Evolutionary conservation across 441 rosid genomes (phyloP), one percentile per base, ranked within the genome.

Genomic region (Syzygium syzygioides): DNA sequence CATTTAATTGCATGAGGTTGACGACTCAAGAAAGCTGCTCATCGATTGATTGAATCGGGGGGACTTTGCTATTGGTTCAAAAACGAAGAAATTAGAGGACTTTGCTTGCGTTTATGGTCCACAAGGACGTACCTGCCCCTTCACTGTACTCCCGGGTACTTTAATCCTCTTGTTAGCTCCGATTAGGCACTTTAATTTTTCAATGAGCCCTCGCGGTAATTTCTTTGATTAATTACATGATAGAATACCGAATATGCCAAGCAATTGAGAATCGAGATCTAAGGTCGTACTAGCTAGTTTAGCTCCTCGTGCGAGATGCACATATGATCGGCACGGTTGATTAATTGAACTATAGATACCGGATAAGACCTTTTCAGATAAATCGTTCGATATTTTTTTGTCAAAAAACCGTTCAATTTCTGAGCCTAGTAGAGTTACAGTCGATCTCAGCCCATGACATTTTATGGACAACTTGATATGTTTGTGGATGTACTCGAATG

Each of bases 381-480:
- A 68, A 68, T 32, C 0, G 4, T 7, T 64, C 12, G 30, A 60
- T 14, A 2, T 18, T 2, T 18, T 30, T 30, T 34, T 9, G 12
- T 30, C 7, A 34, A 18, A 34, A 66, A 30, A 2, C 34, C 10
- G 79, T 32, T 32, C 45, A 68, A 19, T 34, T 66, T 18, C 3
- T 32, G 79, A 71, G 4, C 3, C 15, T 23, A 11, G 28, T 71
- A 71, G 37, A 71, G 28, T 71, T 23, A 34, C 37, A 37, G 8
- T 13, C 2, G 1, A 37, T 20, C 80, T 71, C 3, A 0, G 12
- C 4, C 5, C 9, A 0, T 0, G 1, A 37, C 50, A 37, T 71
- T 71, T 71, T 20, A 14, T 71, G 1, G 2, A 68, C 28, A 20
- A 71, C 28, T 20, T 3, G 13, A 13, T 14, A 37, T 71, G 50